A percentile compares a stretch with the other conserved stretches of the same genome.
phyloP scores from a whole-genome alignment of 768 basidiomycete species.

The Galerina marginata region DNA sequence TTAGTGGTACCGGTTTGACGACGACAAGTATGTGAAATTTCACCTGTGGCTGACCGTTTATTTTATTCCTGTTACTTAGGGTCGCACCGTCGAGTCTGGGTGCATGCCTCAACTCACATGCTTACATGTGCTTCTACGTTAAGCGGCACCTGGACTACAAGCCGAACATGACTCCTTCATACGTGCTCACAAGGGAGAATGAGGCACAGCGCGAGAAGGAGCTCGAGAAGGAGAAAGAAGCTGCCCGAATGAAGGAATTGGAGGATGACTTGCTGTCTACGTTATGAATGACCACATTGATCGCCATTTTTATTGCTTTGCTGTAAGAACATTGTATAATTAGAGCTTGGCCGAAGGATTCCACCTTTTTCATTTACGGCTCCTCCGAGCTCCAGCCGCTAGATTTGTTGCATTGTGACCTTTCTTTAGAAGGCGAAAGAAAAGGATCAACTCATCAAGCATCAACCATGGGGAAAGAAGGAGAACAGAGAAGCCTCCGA shows the following conservation, averaged over 20 bases:
- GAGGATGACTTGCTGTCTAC: conserved; percentile 70
- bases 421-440: no score
- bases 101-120: conserved; percentile 71
- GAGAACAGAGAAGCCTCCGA: background rate
- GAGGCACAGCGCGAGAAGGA: conserved; percentile 59
- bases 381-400: no score
- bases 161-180: conserved; percentile 69
- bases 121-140: conserved; percentile 97
- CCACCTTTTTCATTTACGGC: no score
- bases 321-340: background rate
- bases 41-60: background rate
- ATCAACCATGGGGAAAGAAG: no score
- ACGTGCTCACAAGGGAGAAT: conserved; percentile 66
- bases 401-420: background rate
- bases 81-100: conserved; percentile 75
- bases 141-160: conserved; percentile 89
- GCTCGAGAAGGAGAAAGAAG: conserved; percentile 53
- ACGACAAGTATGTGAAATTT: conserved; percentile 73
- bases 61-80: conserved; percentile 37
- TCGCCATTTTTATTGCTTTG: background rate
- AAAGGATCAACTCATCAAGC: no score
- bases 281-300: conserved; percentile 28
- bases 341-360: no score
- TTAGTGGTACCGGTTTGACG: conserved; percentile 94
- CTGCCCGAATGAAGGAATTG: conserved; percentile 60